Evolutionary conservation across 2,329 filamentous ascomycete species (phyloP).

Genomic region (Domatiomyces catenatus): DNA sequence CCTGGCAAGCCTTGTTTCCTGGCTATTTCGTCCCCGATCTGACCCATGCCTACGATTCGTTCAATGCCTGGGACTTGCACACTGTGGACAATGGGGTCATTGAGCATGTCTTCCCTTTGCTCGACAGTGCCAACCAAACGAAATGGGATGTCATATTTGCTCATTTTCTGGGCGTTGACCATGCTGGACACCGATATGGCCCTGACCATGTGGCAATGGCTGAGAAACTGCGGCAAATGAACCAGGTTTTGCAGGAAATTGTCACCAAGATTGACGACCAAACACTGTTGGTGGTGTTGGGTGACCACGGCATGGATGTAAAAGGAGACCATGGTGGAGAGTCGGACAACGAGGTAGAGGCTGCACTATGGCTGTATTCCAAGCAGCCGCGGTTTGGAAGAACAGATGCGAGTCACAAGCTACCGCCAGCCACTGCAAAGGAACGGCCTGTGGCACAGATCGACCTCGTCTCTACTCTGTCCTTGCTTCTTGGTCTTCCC

Average conservation of each 20-base stretch:
- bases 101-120: constrained; percentile 73
- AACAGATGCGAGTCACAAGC: constrained; percentile 42
- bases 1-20: constrained; percentile 86
- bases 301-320: constrained; percentile 96
- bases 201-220: constrained; percentile 86
- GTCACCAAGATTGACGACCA: constrained; percentile 61
- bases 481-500: constrained; percentile 73
- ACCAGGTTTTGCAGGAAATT: constrained; percentile 58
- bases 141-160: constrained; percentile 93
- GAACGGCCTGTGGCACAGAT: constrained; percentile 68
- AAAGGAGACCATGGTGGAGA: constrained; percentile 98
- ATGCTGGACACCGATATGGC: constrained; percentile 90
- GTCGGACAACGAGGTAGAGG: constrained; percentile 88
- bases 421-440: constrained; percentile 57
- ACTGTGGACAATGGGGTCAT: constrained; percentile 92
- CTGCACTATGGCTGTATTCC: constrained; percentile 96
- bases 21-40: constrained; percentile 81
- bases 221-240: constrained; percentile 82
- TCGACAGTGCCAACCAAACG: constrained; percentile 47
- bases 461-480: constrained; percentile 82
- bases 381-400: constrained; percentile 74
- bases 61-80: constrained; percentile 96
- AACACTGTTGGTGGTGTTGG: constrained; percentile 87
- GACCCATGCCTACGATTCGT: constrained; percentile 82
- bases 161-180: constrained; percentile 88